These are phyloP conservation scores for Tillandsia fasciculata DNA, from an alignment of 176 grass and related monocot genomes.

Conservation along the genomic window DNA sequence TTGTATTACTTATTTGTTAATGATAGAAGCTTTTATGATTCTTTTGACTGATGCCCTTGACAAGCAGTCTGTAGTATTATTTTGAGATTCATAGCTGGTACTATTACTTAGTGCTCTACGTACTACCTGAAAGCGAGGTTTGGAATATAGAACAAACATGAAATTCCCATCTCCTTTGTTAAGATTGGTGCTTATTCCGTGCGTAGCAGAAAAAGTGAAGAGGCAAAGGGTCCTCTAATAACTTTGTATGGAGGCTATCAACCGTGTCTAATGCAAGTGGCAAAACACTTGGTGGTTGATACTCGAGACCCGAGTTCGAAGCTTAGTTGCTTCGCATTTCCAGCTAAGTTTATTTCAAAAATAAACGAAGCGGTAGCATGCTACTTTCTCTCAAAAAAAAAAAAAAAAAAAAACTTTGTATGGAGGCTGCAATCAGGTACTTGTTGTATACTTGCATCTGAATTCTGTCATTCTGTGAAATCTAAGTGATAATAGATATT, in stretches of 20 bases:
- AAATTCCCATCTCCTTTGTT: slow-evolving; percentile 67
- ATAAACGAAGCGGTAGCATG: no score
- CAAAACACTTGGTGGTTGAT: no score
- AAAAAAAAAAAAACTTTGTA: no score
- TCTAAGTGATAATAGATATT: no score
- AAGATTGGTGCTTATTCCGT: slow-evolving; percentile 88
- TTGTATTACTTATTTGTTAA: slow-evolving; percentile 21
- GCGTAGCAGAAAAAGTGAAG: slow-evolving; percentile 32
- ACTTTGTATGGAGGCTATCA: slow-evolving; percentile 15
- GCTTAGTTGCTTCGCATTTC: no score
- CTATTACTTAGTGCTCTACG: slow-evolving; percentile 36
- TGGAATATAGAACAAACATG: slow-evolving; percentile 58
- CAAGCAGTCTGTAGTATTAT: slow-evolving; percentile 25
- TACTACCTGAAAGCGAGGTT: slow-evolving; percentile 50
- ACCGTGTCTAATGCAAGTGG: no score
- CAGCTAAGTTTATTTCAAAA: no score
- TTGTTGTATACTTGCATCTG: neutral
- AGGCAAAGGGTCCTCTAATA: slow-evolving; percentile 5
- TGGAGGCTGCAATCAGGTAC: slow-evolving; percentile 9
- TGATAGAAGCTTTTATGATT: slow-evolving; percentile 8
- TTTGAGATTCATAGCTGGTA: slow-evolving; percentile 31
- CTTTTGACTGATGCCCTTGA: slow-evolving; percentile 24
- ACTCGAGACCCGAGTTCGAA: no score
- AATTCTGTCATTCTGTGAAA: neutral
- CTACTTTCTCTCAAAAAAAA: no score